Evolutionary conservation across 345 rosid species (phyloP), one percentile per base, ranked within the genome.

Genomic region (Pugionium cornutum): DNA sequence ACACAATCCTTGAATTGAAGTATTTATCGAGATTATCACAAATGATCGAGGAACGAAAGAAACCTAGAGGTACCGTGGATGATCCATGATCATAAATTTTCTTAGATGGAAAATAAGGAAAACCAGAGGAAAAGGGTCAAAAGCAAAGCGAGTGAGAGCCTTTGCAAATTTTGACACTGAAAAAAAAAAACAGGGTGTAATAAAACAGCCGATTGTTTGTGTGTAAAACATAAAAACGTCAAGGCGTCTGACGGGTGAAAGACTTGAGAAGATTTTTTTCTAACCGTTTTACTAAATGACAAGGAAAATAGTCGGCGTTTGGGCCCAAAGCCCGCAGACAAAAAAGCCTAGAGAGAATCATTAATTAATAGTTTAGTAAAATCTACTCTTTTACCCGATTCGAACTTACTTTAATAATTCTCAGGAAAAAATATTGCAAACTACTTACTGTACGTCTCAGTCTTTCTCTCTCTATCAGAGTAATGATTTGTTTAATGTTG

Each of bases 41-140:
- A 25, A 64, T 26, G 41, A 28, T 30, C 5, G 25, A 31, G 10
- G 33, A 46, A 45, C 8, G 2, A 33, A 31, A 4, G 2, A 9
- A 57, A 1, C 28, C 52, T 68, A 40, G 11, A 41, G 18, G 18
- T 18, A 58, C 3, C 73, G 73, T 68, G 66, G 61, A 1, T 40
- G 70, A 71, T 54, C 29, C 51, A 46, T 66, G 63, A 64, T 58
- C 71, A 50, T 10, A n/a, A 10, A 49, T 1, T 56, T 34, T 9
- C 30, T 1, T 9, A 26, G 48, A 28, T 18, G 4, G 7, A 7
- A 2, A 4, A 5, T 4, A 59, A 55, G 27, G 29, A 10, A 32
- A 45, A 30, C 2, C 29, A 35, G 37, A 40, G 60, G 40, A 9
- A 30, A 6, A 7, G 32, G 53, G n/a, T 49, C 42, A 26, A 27